Evolutionary conservation across 2,329 filamentous ascomycete species (phyloP), one percentile per base, ranked within the genome.

Genomic region (Apiospora marii): DNA sequence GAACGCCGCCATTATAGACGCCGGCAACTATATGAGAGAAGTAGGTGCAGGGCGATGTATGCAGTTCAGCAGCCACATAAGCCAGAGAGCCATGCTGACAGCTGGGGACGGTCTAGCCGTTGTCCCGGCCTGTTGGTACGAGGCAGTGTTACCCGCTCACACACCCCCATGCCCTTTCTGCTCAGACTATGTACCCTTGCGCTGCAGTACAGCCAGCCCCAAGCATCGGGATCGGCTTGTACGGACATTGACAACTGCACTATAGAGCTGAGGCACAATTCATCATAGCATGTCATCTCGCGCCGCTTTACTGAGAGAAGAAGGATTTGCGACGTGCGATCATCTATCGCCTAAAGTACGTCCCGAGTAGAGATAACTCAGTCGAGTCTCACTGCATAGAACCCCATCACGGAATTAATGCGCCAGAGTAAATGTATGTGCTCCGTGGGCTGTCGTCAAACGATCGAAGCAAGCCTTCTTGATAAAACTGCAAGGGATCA

Each of bases 1-100:
- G 10, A 61, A 61, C 8, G 12, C 22, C 10, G 58, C 41, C 34
- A 64, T 64, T 64, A 61, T 61, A 13, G 16, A 10, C 53, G 30
- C 37, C 30, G 53, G 8, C 14, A 5, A 34, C 27, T 19, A 49
- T 49, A 49, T 49, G 19, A 49, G 37, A n/a, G 16, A 61, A 61
- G 34, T 13, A 7, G 34, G 13, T 41, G 34, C 30, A 64, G 34
- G 24, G n/a, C n/a, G 58, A 61, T 64, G 34, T n/a, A 37, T 41
- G 34, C 58, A 22, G 34, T 41, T 41, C 34, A 64, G 58, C 22
- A 64, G 58, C 58, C 58, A 64, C n/a, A 61, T 61, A 22, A 61
- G 19, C 27, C 2, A 61, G 30, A n/a, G n/a, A 19, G 24, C 24
- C 2, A 30, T 61, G 30, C 53, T 37, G 30, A 30, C 27, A 30